These are phyloP conservation scores for Blastobotrys apis DNA, from an alignment of 1,139 yeast genomes.

Conservation along the genomic window DNA sequence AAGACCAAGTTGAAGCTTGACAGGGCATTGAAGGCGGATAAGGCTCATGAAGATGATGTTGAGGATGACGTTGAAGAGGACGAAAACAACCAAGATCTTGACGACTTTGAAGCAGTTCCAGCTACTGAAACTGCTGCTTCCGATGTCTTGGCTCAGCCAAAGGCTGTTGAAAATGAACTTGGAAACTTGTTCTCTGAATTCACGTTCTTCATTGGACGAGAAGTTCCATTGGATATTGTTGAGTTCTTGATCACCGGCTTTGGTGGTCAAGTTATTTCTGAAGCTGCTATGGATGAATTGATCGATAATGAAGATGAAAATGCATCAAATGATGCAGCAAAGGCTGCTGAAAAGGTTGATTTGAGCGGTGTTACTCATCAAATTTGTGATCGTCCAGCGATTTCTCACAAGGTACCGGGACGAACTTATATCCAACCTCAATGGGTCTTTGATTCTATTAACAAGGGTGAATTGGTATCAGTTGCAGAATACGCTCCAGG, in stretches of 20 bases:
- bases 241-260: slow-evolving; percentile 84
- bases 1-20: slow-evolving; percentile 24
- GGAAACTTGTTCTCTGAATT: slow-evolving; percentile 68
- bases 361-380: slow-evolving; percentile 81
- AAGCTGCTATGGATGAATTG: slow-evolving; percentile 79
- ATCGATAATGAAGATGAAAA: slow-evolving; percentile 36
- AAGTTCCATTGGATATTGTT: slow-evolving; percentile 86
- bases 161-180: slow-evolving; percentile 52
- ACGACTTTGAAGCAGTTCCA: slow-evolving; percentile 57
- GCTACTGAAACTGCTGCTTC: slow-evolving; percentile 60
- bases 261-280: slow-evolving; percentile 85
- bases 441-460: slow-evolving; percentile 92
- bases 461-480: slow-evolving; percentile 67
- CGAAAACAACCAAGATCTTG: slow-evolving; percentile 49
- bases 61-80: slow-evolving; percentile 40
- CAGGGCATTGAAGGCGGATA: slow-evolving; percentile 30
- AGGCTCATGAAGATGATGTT: slow-evolving; percentile 47
- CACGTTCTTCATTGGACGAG: slow-evolving; percentile 87
- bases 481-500: slow-evolving; percentile 89
- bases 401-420: slow-evolving; percentile 75
- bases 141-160: slow-evolving; percentile 78
- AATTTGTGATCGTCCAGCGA: slow-evolving; percentile 85
- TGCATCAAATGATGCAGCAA: slow-evolving; percentile 24
- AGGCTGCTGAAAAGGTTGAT: slow-evolving; percentile 45
- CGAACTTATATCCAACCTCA: slow-evolving; percentile 96